Evolutionary conservation across 257 asterid genomes (phyloP).

Genomic region (Gentiana macrophylla): DNA sequence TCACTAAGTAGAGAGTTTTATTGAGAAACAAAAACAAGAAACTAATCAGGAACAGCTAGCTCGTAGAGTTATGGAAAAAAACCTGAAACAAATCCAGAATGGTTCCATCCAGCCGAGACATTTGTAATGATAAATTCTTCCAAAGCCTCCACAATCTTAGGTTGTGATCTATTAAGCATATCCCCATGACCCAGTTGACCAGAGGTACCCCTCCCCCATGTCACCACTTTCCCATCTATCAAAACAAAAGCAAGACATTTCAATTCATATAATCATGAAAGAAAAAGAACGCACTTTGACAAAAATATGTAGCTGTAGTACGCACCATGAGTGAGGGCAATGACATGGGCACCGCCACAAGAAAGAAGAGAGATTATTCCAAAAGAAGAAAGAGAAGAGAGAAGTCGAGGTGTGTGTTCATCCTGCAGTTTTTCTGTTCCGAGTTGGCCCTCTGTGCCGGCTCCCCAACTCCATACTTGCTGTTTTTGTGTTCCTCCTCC

Average conservation of each 20-base stretch:
- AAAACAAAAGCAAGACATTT: not conserved
- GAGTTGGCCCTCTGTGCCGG: slow-evolving; percentile 87
- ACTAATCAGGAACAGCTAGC: too few relatives aligned
- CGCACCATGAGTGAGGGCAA: slow-evolving; percentile 59
- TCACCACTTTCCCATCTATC: slow-evolving; percentile 67
- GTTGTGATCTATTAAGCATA: slow-evolving; percentile 32
- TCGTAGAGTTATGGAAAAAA: not conserved
- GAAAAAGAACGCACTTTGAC: not conserved
- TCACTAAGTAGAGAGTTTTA: too few relatives aligned
- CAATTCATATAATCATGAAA: not conserved
- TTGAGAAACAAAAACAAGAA: too few relatives aligned
- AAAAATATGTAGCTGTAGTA: not conserved
- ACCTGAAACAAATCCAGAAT: slow-evolving; percentile 93
- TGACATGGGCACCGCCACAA: slow-evolving; percentile 95
- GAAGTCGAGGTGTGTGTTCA: slow-evolving; percentile 50
- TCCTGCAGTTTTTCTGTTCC: slow-evolving; percentile 59
- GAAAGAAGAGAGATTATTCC: slow-evolving; percentile 50
- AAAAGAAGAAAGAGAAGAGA: slow-evolving; percentile 42
- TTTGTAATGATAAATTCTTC: slow-evolving; percentile 30
- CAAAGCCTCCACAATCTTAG: slow-evolving; percentile 39
- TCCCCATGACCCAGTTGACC: slow-evolving; percentile 94
- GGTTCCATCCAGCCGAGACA: slow-evolving; percentile 97
- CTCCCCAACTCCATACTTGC: slow-evolving; percentile 92
- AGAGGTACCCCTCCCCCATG: slow-evolving; percentile 92
- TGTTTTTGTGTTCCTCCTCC: slow-evolving; percentile 13